Percentiles rank a stretch among this genome's conserved stretches.
phyloP scores from a whole-genome alignment of 2,329 filamentous ascomycete genomes.

The Monascus ruber region DNA sequence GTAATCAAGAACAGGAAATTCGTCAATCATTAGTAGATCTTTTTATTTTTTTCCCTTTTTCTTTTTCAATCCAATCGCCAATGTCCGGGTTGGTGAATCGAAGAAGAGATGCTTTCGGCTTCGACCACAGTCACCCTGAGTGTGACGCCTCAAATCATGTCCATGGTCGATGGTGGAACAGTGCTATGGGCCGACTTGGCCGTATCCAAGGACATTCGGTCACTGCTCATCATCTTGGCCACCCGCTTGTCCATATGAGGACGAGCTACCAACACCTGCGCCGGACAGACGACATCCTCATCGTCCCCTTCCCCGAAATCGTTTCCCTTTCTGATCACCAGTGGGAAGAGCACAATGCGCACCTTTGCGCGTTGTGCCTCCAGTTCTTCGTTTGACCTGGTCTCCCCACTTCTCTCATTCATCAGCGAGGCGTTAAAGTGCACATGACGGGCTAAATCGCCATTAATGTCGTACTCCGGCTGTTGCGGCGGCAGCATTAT shows the following conservation, averaged over 20 bases:
- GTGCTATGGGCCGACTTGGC: conserved; percentile 31
- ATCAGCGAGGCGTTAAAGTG: conserved; percentile 87
- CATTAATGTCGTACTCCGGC: conserved; percentile 88
- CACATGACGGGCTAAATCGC: conserved; percentile 77
- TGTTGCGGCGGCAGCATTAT: conserved; percentile 95
- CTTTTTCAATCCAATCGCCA: not conserved
- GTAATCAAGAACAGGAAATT: not conserved
- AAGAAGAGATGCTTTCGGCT: not conserved
- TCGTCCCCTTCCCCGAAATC: conserved; percentile 80
- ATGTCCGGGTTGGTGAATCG: not conserved
- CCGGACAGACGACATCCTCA: conserved; percentile 89
- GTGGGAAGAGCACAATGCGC: conserved; percentile 84
- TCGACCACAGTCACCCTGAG: conserved; percentile 10
- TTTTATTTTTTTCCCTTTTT: too few relatives aligned
- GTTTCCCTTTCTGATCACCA: conserved; percentile 92
- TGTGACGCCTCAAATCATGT: conserved; percentile 35
- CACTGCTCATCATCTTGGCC: conserved; percentile 28
- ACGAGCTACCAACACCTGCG: conserved; percentile 73
- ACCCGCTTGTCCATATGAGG: conserved; percentile 34
- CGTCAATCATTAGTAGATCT: too few relatives aligned
- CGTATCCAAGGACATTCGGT: conserved; percentile 32
- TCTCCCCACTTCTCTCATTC: conserved; percentile 75
- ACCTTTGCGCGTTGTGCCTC: conserved; percentile 67
- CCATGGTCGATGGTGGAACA: conserved; percentile 32
- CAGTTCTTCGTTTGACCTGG: conserved; percentile 63